phyloP scores from a whole-genome alignment of 345 rosid species.

The Corchorus capsularis region DNA sequence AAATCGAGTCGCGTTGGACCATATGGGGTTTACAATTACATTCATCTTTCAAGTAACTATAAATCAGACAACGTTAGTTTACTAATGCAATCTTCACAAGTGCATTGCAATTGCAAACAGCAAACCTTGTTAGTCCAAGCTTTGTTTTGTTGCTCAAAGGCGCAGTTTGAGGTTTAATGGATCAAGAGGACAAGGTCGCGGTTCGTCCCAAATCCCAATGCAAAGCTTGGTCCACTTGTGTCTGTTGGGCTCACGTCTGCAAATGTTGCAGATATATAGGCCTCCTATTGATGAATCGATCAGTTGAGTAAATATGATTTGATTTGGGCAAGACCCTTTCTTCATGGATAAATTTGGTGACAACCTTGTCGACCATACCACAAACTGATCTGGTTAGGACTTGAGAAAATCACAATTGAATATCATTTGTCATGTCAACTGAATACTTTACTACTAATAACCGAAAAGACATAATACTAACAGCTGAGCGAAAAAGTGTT shows the following conservation, averaged over 20 bases:
- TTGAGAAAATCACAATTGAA: background rate
- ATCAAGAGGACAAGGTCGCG: too few species aligned
- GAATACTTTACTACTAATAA: background rate
- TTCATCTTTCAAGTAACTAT: constrained; percentile 20
- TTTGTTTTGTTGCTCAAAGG: too few species aligned
- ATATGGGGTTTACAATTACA: background rate
- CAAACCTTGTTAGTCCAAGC: too few species aligned
- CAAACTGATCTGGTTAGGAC: too few species aligned
- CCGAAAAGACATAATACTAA: background rate
- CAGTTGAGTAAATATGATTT: background rate
- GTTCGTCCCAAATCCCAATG: background rate
- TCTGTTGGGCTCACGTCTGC: background rate
- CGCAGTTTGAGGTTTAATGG: too few species aligned
- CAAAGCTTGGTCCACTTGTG: background rate
- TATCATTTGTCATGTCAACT: background rate
- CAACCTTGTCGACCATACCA: background rate
- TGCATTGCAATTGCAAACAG: too few species aligned
- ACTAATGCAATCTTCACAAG: background rate
- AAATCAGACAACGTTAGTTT: background rate
- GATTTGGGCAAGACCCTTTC: background rate
- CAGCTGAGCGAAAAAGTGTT: background rate
- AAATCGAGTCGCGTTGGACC: too few species aligned
- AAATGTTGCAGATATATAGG: background rate
- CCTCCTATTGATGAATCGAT: background rate
- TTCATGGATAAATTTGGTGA: background rate